These are phyloP conservation scores for Cyberlindnera mississippiensis DNA, from an alignment of 805 yeast genomes.

Conservation along the genomic window DNA sequence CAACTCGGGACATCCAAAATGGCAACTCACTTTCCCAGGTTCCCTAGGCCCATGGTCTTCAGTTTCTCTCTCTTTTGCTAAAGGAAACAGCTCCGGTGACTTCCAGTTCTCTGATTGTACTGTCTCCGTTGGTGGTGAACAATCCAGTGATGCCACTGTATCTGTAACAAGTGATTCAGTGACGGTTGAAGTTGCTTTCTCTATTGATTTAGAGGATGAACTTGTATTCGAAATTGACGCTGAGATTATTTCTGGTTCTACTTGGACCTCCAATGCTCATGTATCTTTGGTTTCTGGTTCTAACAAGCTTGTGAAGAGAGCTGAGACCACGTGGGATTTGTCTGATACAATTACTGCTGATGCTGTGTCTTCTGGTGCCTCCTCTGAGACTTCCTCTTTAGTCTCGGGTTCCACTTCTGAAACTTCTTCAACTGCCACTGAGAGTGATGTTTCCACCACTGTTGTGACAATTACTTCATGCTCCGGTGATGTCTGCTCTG, in stretches of 20 bases:
- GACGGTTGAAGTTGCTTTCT: slow-evolving; percentile 3
- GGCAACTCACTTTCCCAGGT: slow-evolving; percentile 15
- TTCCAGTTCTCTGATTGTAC: slow-evolving; percentile 12
- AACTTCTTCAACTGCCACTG: slow-evolving; percentile 5
- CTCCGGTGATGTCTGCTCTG: slow-evolving; percentile 4
- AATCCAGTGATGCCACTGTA: background rate
- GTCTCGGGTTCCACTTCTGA: slow-evolving; percentile 1
- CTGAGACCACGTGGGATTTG: slow-evolving; percentile 3
- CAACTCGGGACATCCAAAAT: slow-evolving; percentile 2
- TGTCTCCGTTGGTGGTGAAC: slow-evolving; percentile 12
- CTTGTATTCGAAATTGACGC: slow-evolving; percentile 7
- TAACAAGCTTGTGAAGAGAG: slow-evolving; percentile 10
- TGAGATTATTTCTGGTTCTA: slow-evolving; percentile 8
- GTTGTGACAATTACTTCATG: slow-evolving; percentile 9
- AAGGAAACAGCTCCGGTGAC: slow-evolving; percentile 3
- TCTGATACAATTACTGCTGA: slow-evolving; percentile 7
- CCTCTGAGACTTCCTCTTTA: slow-evolving; percentile 1
- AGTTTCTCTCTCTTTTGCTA: slow-evolving; percentile 8
- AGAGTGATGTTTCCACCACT: slow-evolving; percentile 2
- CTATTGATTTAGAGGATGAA: slow-evolving; percentile 5
- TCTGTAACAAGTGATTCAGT: slow-evolving; percentile 5
- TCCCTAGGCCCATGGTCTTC: slow-evolving; percentile 22
- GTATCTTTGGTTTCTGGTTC: slow-evolving; percentile 3
- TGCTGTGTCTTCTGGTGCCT: slow-evolving; percentile 1
- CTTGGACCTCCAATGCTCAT: slow-evolving; percentile 8